These are phyloP conservation scores for Tetracladium setigerum DNA, from an alignment of 495 filamentous ascomycete species.

Conservation along the genomic window DNA sequence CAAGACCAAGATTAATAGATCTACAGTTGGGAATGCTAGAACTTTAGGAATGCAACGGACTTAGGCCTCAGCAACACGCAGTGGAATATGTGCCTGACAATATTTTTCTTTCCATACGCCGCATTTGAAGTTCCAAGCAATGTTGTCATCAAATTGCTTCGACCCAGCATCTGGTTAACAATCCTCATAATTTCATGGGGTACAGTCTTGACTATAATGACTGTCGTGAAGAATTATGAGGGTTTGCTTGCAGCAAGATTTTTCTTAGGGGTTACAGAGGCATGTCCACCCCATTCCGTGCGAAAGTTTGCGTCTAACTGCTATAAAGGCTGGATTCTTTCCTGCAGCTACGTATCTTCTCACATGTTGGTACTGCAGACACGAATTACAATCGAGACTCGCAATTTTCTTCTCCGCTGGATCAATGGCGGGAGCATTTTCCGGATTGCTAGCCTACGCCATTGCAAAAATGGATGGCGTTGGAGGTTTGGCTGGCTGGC, in stretches of 20 bases:
- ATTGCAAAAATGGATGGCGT: slow-evolving; percentile 47
- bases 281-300: slow-evolving; percentile 45
- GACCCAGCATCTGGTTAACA: slow-evolving; percentile 20
- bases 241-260: slow-evolving; percentile 37
- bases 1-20: slow-evolving; percentile 11
- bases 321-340: slow-evolving; percentile 70
- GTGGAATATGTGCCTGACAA: slow-evolving; percentile 32
- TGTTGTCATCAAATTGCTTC: slow-evolving; percentile 23
- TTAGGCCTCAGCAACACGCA: slow-evolving; percentile 54
- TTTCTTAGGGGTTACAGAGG: slow-evolving; percentile 50
- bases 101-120: slow-evolving; percentile 15
- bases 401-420: slow-evolving; percentile 47
- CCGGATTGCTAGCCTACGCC: slow-evolving; percentile 44
- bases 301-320: slow-evolving; percentile 51
- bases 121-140: slow-evolving; percentile 14
- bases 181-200: slow-evolving; percentile 51
- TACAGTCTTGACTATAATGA: slow-evolving; percentile 61
- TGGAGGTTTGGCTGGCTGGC: slow-evolving; percentile 36
- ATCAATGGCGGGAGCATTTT: slow-evolving; percentile 43
- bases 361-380: slow-evolving; percentile 41
- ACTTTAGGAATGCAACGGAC: slow-evolving; percentile 63
- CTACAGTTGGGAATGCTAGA: slow-evolving; percentile 64
- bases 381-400: slow-evolving; percentile 49
- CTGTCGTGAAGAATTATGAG: slow-evolving; percentile 32
- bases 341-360: slow-evolving; percentile 82